Percentiles rank a stretch among this genome's conserved stretches.
phyloP scores from a whole-genome alignment of 257 asterid species.

The Solanum megistacrolobum region DNA sequence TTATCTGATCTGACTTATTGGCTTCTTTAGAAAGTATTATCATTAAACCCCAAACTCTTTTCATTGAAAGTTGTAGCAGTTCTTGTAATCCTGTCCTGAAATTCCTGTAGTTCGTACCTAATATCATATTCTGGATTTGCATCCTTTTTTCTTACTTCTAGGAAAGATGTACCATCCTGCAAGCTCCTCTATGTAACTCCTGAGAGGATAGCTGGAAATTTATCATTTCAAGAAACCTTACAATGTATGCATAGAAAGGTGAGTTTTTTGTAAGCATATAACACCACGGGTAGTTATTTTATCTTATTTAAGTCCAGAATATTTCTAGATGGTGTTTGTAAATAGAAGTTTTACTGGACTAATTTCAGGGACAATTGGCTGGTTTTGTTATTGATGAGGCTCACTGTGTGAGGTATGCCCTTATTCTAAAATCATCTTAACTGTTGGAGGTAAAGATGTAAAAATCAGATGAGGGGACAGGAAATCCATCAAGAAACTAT shows the following conservation, averaged over 20 bases:
- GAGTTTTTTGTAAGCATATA: neutral
- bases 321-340: neutral
- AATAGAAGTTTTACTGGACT: constrained; percentile 1
- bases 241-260: constrained; percentile 61
- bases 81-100: neutral
- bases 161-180: constrained; percentile 88
- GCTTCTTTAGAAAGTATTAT: neutral
- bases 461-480: neutral
- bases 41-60: neutral
- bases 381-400: constrained; percentile 98
- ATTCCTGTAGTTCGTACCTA: neutral
- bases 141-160: constrained; percentile 17
- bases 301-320: neutral
- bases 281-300: neutral
- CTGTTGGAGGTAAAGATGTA: neutral
- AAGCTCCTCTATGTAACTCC: constrained; percentile 96
- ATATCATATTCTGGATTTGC: neutral
- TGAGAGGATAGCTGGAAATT: constrained; percentile 91
- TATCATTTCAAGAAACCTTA: constrained; percentile 71
- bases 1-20: neutral
- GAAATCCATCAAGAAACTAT: neutral
- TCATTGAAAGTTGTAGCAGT: neutral
- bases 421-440: neutral
- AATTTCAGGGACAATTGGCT: constrained; percentile 72
- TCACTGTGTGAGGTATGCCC: constrained; percentile 82